A percentile compares a stretch with the other conserved stretches of the same genome.
Conservation (phyloP, 2,329 filamentous ascomycete species). For the Laburnicola sp. region DNA sequence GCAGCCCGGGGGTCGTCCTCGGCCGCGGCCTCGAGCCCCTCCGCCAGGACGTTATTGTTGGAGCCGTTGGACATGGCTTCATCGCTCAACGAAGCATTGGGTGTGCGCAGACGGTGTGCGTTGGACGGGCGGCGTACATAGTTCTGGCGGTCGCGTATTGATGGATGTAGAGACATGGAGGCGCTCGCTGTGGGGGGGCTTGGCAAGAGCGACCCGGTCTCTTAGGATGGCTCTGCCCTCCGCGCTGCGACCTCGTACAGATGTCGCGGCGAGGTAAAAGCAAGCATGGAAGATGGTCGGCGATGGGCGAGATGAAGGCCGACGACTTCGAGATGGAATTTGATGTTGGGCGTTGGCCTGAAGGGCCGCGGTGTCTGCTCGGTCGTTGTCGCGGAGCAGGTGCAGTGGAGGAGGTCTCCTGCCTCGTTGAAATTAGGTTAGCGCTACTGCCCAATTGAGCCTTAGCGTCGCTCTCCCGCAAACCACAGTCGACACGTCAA, state of each 20-base stretch:
- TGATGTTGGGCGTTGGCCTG: slow-evolving; percentile 32
- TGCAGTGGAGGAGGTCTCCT: slow-evolving; percentile 12
- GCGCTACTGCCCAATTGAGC: slow-evolving; percentile 1
- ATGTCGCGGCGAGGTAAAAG: slow-evolving; percentile 44
- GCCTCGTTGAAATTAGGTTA: slow-evolving; percentile 17
- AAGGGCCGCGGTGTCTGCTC: slow-evolving; percentile 41
- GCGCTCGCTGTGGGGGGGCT: slow-evolving; percentile 33
- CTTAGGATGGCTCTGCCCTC: slow-evolving; percentile 5
- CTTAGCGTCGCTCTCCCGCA: background rate
- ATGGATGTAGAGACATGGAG: slow-evolving; percentile 44
- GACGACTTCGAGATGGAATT: slow-evolving; percentile 42
- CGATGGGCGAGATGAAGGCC: slow-evolving; percentile 29
- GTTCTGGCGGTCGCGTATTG: slow-evolving; percentile 47
- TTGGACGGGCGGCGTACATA: slow-evolving; percentile 47
- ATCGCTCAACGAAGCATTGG: slow-evolving; percentile 50
- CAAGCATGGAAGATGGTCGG: slow-evolving; percentile 45
- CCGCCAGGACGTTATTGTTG: slow-evolving; percentile 42
- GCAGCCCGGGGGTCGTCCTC: slow-evolving; percentile 53
- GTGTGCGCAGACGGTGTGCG: slow-evolving; percentile 46
- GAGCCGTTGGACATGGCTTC: slow-evolving; percentile 47
- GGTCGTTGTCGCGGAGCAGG: slow-evolving; percentile 21
- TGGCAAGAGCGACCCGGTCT: slow-evolving; percentile 18
- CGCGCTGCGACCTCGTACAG: slow-evolving; percentile 46
- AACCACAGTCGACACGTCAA: background rate
- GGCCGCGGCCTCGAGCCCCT: slow-evolving; percentile 46